Conservation (phyloP, 148 eudicot species). For the Vaccinium darrowii region DNA sequence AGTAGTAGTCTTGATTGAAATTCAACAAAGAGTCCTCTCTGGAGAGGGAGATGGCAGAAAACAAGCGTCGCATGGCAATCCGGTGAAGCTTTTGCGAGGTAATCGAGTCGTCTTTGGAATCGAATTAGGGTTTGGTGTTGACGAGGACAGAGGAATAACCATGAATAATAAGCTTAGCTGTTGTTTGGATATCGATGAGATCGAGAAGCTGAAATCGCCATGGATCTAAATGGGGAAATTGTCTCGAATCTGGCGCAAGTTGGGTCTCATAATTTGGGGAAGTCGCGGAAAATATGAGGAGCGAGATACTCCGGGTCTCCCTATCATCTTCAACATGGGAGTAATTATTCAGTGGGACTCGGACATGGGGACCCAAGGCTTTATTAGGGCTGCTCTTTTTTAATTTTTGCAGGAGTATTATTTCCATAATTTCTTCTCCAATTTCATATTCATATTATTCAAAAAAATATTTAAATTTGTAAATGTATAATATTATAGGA, state of each 20-base stretch:
- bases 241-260: neutral
- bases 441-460: no score
- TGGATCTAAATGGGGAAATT: neutral
- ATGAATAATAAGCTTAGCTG: neutral
- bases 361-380: neutral
- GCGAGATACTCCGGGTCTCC: neutral
- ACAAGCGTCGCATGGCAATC: constrained; percentile 82
- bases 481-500: no score
- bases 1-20: neutral
- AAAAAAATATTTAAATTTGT: no score
- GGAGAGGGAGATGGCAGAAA: constrained; percentile 44
- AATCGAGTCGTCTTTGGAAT: neutral
- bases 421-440: no score
- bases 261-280: neutral
- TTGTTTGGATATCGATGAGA: constrained; percentile 13
- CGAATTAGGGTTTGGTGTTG: constrained; percentile 1
- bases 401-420: no score
- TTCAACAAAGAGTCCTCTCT: constrained; percentile 48
- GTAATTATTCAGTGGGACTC: neutral
- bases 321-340: neutral
- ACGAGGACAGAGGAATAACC: neutral
- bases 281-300: neutral
- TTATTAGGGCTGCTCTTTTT: no score
- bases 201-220: constrained; percentile 3
- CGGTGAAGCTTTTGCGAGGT: constrained; percentile 10